Conservation (phyloP, 208 protist species). For the Crithidia thermophila region DNA sequence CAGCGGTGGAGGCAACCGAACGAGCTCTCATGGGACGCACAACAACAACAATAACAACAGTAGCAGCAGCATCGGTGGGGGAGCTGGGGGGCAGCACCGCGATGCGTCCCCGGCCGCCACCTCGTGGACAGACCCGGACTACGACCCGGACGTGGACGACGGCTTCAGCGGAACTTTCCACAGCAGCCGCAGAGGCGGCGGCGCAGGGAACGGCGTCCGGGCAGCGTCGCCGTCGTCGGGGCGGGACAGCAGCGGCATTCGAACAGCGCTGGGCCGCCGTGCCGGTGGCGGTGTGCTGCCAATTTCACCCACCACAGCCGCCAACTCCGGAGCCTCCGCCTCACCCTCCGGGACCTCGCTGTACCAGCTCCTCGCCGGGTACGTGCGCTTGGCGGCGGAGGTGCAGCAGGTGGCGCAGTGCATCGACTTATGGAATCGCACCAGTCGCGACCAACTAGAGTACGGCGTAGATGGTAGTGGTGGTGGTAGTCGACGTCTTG, state of each 20-base stretch:
- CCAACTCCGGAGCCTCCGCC: not conserved
- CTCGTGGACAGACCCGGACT: conserved; percentile 1
- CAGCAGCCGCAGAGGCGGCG: not conserved
- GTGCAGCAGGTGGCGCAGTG: conserved; percentile 41
- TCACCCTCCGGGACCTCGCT: not conserved
- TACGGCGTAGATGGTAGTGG: no score
- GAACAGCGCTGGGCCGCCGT: not conserved
- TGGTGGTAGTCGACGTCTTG: not conserved
- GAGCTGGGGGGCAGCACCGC: not conserved
- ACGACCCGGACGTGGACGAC: not conserved
- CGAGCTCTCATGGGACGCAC: conserved; percentile 6
- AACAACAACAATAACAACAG: not conserved
- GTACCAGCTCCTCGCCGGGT: conserved; percentile 30
- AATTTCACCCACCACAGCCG: no score
- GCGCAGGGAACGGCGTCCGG: not conserved
- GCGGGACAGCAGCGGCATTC: not conserved
- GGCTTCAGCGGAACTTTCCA: not conserved
- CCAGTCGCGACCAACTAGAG: no score
- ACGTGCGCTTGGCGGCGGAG: conserved; percentile 38
- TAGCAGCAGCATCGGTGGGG: not conserved
- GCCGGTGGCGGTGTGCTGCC: no score
- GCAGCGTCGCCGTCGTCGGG: not conserved
- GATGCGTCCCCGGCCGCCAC: not conserved
- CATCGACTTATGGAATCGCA: conserved; percentile 39
- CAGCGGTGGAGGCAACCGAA: not conserved